Percentiles rank a stretch among this genome's conserved stretches.
Conservation (phyloP, 2,329 filamentous ascomycete species). For the Beauveria sp. region DNA sequence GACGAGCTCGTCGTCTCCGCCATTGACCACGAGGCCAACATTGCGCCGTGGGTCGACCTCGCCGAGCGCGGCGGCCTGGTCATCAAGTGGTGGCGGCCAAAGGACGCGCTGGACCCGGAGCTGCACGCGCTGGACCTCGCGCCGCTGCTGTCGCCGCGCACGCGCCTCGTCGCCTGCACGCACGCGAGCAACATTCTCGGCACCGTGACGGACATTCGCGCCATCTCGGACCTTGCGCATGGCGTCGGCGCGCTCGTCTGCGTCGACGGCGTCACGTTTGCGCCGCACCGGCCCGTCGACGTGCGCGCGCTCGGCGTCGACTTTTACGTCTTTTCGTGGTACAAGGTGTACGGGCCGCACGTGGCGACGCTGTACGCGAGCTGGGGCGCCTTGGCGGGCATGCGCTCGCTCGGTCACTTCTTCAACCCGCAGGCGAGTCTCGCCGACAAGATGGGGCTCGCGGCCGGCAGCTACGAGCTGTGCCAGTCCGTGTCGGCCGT, state of each 20-base stretch:
- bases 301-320: constrained; percentile 62
- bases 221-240: constrained; percentile 48
- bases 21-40: constrained; percentile 72
- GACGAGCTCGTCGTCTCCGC: constrained; percentile 64
- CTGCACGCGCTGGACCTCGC: constrained; percentile 51
- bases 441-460: constrained; percentile 56
- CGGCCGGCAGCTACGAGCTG: constrained; percentile 64
- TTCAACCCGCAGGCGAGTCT: constrained; percentile 57
- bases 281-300: constrained; percentile 64
- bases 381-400: constrained; percentile 42
- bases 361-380: constrained; percentile 63
- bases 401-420: constrained; percentile 54
- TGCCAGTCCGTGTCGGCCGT: constrained; percentile 55
- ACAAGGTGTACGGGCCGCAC: constrained; percentile 76
- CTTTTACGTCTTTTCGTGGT: constrained; percentile 75
- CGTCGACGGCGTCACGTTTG: constrained; percentile 71
- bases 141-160: constrained; percentile 53
- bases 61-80: constrained; percentile 52
- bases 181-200: constrained; percentile 70
- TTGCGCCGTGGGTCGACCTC: constrained; percentile 64
- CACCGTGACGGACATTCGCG: constrained; percentile 56
- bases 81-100: constrained; percentile 65
- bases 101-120: constrained; percentile 41
- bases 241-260: constrained; percentile 48
- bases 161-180: constrained; percentile 64